Evolutionary conservation across 768 basidiomycete species (phyloP).

Genomic region (Suillus lakei): DNA sequence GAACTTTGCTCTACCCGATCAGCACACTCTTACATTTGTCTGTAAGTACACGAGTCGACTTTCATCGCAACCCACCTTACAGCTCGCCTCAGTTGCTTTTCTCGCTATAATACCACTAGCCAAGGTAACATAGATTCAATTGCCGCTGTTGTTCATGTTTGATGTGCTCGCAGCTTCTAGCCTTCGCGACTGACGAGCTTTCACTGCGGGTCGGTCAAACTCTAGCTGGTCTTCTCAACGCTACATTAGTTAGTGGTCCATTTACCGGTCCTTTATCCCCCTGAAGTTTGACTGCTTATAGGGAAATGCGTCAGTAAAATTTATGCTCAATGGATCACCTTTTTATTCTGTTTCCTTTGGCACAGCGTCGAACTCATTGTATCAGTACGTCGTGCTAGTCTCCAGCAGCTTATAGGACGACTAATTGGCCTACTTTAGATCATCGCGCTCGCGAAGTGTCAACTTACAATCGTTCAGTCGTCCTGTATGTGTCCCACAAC

Average conservation of each 20-base stretch:
- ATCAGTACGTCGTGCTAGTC: slow-evolving; percentile 53
- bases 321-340: neutral
- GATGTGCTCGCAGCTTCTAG: slow-evolving; percentile 56
- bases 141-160: neutral
- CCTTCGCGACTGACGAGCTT: slow-evolving; percentile 88
- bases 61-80: neutral
- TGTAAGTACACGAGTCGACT: slow-evolving; percentile 48
- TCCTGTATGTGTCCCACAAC: slow-evolving; percentile 48
- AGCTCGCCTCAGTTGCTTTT: slow-evolving; percentile 61
- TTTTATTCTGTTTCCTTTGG: neutral
- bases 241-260: slow-evolving; percentile 65
- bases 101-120: slow-evolving; percentile 87
- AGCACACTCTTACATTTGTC: slow-evolving; percentile 73
- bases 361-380: slow-evolving; percentile 65
- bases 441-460: slow-evolving; percentile 80
- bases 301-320: slow-evolving; percentile 36
- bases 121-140: slow-evolving; percentile 48
- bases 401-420: neutral
- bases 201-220: slow-evolving; percentile 85
- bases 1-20: slow-evolving; percentile 57
- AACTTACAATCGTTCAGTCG: slow-evolving; percentile 81
- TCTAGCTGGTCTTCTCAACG: slow-evolving; percentile 82
- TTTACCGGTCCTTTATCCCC: neutral
- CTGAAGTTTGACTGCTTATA: slow-evolving; percentile 8
- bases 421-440: slow-evolving; percentile 50